Conservation (phyloP, 257 asterid genomes). For the Plectranthus barbatus region DNA sequence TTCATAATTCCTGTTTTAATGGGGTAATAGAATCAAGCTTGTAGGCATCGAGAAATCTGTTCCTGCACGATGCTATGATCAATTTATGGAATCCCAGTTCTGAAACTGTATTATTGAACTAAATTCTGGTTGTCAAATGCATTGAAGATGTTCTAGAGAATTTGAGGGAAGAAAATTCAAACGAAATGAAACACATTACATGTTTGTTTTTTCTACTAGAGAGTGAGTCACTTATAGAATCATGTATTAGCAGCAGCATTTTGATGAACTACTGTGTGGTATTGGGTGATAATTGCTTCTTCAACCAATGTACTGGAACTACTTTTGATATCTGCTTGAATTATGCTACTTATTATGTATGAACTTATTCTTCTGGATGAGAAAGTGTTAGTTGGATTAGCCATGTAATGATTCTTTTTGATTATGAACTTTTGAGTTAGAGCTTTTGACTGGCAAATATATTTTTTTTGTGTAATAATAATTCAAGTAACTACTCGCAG, state of each 20-base stretch:
- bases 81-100: not conserved
- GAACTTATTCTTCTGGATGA: not conserved
- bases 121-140: not conserved
- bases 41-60: not conserved
- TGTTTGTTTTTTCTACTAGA: not conserved
- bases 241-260: not conserved
- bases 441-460: not conserved
- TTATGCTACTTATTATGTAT: not conserved
- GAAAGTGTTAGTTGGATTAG: not conserved
- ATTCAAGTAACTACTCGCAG: not conserved
- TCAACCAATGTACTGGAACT: not conserved
- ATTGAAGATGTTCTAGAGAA: not conserved
- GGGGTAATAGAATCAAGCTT: not conserved
- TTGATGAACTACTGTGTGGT: not conserved
- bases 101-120: not conserved
- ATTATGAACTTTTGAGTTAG: not conserved
- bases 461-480: not conserved
- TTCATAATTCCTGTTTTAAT: not conserved
- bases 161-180: not conserved
- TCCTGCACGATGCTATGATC: not conserved
- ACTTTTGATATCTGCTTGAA: not conserved
- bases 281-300: not conserved
- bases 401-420: not conserved
- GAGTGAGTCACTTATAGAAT: not conserved
- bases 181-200: not conserved